These are phyloP conservation scores for Phytophthora fragariae DNA, from an alignment of 352 stramenopile species.

Conservation along the genomic window DNA sequence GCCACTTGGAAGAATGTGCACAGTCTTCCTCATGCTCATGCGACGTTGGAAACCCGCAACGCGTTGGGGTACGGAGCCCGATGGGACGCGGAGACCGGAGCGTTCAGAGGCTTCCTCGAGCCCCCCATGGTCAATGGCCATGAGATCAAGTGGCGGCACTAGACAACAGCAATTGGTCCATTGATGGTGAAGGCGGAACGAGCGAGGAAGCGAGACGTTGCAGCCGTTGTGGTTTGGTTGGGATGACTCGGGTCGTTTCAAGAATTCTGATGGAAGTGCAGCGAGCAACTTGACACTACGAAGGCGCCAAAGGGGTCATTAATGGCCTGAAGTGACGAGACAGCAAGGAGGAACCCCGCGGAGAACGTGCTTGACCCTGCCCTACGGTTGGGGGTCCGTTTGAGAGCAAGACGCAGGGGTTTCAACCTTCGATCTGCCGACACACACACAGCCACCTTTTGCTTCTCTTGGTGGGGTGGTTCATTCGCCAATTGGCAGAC, in stretches of 20 bases:
- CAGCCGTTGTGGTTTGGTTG: conserved; percentile 14
- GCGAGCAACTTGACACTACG: conserved; percentile 18
- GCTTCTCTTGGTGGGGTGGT: conserved; percentile 10
- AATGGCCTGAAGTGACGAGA: conserved; percentile 17
- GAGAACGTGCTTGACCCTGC: conserved; percentile 29
- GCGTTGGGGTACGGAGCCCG: conserved; percentile 74
- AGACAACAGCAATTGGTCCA: not conserved
- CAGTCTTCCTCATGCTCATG: conserved; percentile 68
- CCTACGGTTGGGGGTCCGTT: conserved; percentile 22
- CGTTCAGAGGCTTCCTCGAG: conserved; percentile 87
- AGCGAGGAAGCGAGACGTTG: conserved; percentile 32
- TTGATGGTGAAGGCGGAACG: conserved; percentile 13
- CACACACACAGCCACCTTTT: not conserved
- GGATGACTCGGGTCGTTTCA: conserved; percentile 27
- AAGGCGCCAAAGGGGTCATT: not conserved
- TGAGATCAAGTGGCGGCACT: conserved; percentile 76
- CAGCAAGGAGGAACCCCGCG: conserved; percentile 4
- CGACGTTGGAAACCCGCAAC: conserved; percentile 80
- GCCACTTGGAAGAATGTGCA: conserved; percentile 87
- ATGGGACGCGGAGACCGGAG: conserved; percentile 61
- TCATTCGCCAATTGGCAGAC: conserved; percentile 37
- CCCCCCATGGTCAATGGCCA: conserved; percentile 83
- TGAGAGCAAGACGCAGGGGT: conserved; percentile 11
- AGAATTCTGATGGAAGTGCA: conserved; percentile 9
- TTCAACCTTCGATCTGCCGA: conserved; percentile 18